Base-by-base conservation (phyloP, 129 eudicot genomes). In the Saposhnikovia divaricata region DNA sequence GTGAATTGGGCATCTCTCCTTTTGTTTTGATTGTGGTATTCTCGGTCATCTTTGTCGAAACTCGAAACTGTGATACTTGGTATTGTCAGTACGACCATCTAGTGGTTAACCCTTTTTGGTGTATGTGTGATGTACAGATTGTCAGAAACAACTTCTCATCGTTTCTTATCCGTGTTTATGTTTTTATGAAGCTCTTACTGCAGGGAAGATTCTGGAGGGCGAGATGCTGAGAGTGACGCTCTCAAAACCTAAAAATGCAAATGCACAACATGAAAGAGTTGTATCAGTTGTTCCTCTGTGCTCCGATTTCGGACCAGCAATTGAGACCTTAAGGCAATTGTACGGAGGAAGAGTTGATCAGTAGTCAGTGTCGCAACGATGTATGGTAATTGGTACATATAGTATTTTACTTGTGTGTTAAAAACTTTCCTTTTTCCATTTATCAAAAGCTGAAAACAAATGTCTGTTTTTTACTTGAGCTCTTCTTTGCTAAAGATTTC, bases 251-350 rank as follows among this genome's bases (percentile, higher is more conserved):
- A 96, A 88, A 86, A 92, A 92, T 73, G 97, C 95, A 55, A 96
- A 90, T 85, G 98, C 97, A n/a, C 95, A 90, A 48, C 99, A 96
- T 81, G 86, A 78, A 39, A 87, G 98, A 73, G 97, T 92, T 78
- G 95, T 81, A 70, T 92, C 95, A 28, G 88, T 96, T 87, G 82
- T 89, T 80, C 97, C 97, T 23, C 77, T 95, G 84, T 72, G 84
- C n/a, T 85, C 94, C 40, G 88, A 89, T 55, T 95, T 90, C 80
- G 89, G 79, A 65, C 91, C 98, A 21, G 93, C 81, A 34, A 86
- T 95, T 27, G 85, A 80, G 81, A 83, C 88, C 34, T 83, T 95
- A 70, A 83, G 82, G 80, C 87, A 90, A 77, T 44, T 88, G 48
- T 89, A 89, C 65, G 78, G 79, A 79, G 92, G 78, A 57, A 81